Evolutionary conservation across 306 rosid species (phyloP).

Genomic region (Cyclanthera cordifolia): DNA sequence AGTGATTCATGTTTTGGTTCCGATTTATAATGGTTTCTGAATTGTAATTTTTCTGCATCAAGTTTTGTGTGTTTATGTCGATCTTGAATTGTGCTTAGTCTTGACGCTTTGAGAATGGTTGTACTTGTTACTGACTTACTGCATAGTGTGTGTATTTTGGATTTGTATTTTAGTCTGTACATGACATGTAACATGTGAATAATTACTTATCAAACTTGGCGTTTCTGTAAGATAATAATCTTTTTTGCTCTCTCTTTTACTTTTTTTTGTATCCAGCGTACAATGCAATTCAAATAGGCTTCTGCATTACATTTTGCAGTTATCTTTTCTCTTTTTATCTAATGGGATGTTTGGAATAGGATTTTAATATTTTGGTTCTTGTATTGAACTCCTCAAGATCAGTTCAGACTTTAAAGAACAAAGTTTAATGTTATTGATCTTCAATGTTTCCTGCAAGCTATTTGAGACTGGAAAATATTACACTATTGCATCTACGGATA

Average conservation of each 20-base stretch:
- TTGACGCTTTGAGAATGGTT: no score
- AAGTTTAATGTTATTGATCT: not conserved
- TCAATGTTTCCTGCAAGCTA: not conserved
- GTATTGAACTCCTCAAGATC: not conserved
- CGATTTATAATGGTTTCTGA: constrained; percentile 7
- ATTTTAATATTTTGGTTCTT: not conserved
- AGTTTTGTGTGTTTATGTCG: not conserved
- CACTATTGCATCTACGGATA: not conserved
- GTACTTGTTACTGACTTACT: not conserved
- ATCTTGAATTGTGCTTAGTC: not conserved
- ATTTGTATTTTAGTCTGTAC: not conserved
- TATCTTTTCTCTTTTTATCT: not conserved
- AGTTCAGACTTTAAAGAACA: not conserved
- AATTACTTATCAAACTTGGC: not conserved
- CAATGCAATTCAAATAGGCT: not conserved
- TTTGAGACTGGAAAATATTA: not conserved
- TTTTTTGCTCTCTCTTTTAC: not conserved
- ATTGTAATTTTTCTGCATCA: not conserved
- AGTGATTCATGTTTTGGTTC: not conserved
- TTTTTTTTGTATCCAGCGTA: not conserved
- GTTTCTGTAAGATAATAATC: not conserved
- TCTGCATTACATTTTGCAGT: not conserved
- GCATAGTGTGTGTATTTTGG: not conserved
- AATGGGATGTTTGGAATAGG: not conserved
- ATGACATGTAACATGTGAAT: not conserved